Percentiles rank a stretch among this genome's conserved stretches.
Evolutionary conservation across 73 alveolate genomes (phyloP).

Genomic region (Paramecium primaurelia): DNA sequence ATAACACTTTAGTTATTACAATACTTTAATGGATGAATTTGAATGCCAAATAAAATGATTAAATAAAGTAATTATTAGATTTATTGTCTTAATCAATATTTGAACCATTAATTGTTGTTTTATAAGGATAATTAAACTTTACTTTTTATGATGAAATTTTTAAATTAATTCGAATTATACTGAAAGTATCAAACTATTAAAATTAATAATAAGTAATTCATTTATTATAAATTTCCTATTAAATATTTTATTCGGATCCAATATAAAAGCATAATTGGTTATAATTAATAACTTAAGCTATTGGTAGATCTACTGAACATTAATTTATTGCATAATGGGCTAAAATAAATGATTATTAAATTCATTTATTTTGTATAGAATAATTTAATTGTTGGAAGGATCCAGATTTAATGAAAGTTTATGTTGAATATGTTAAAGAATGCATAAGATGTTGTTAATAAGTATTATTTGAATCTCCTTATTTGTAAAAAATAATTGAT

Average conservation of each 20-base stretch:
- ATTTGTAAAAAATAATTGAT: neutral
- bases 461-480: neutral
- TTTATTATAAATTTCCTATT: neutral
- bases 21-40: neutral
- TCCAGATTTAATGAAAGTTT: constrained; percentile 14
- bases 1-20: neutral
- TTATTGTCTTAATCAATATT: neutral
- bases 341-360: neutral
- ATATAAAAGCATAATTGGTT: neutral
- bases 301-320: neutral
- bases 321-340: neutral
- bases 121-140: neutral
- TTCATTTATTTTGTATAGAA: neutral
- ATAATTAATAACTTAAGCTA: neutral
- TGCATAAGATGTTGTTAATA: neutral
- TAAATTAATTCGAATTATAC: neutral
- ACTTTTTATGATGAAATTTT: neutral
- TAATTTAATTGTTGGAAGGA: neutral
- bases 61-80: neutral
- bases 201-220: neutral
- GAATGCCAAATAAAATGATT: neutral
- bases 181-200: neutral
- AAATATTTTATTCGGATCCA: neutral
- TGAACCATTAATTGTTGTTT: neutral
- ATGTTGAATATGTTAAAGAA: constrained; percentile 14